These are phyloP conservation scores for Fallopia convolvulus DNA, from an alignment of 148 eudicot species.

Conservation along the genomic window DNA sequence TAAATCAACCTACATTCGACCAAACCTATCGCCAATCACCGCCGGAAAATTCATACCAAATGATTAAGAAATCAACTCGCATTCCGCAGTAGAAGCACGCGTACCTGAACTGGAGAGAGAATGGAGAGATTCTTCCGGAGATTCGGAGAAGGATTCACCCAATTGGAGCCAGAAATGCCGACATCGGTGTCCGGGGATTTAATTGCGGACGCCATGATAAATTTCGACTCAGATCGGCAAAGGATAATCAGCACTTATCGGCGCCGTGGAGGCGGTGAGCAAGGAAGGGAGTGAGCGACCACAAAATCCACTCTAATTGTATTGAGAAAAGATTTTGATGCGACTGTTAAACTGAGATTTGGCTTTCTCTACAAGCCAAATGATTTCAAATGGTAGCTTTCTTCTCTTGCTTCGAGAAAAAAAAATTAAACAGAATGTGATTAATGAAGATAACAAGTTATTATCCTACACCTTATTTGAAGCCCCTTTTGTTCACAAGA, in stretches of 20 bases:
- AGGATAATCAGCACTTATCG: background rate
- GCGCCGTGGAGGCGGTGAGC: background rate
- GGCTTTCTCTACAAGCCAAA: background rate
- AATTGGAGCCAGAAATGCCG: slow-evolving; percentile 22
- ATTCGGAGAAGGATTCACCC: slow-evolving; percentile 36
- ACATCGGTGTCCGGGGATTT: slow-evolving; percentile 27
- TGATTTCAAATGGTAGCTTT: background rate
- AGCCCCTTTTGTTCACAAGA: too few species aligned
- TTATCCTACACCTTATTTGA: too few species aligned
- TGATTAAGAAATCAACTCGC: background rate
- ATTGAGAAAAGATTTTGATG: too few species aligned
- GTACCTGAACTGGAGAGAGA: slow-evolving; percentile 59
- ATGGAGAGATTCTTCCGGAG: slow-evolving; percentile 48
- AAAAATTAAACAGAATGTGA: too few species aligned
- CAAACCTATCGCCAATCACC: background rate
- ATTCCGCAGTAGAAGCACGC: background rate
- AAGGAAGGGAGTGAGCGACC: background rate
- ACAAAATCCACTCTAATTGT: too few species aligned
- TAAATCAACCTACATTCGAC: slow-evolving; percentile 41
- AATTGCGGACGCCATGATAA: slow-evolving; percentile 3
- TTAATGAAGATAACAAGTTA: too few species aligned
- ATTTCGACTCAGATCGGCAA: background rate
- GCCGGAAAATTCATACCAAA: background rate
- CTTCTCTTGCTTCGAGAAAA: too few species aligned
- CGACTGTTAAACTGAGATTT: too few species aligned